Evolutionary conservation across 1,139 yeast species (phyloP).

Genomic region (Geotrichum cucujoidarum): DNA sequence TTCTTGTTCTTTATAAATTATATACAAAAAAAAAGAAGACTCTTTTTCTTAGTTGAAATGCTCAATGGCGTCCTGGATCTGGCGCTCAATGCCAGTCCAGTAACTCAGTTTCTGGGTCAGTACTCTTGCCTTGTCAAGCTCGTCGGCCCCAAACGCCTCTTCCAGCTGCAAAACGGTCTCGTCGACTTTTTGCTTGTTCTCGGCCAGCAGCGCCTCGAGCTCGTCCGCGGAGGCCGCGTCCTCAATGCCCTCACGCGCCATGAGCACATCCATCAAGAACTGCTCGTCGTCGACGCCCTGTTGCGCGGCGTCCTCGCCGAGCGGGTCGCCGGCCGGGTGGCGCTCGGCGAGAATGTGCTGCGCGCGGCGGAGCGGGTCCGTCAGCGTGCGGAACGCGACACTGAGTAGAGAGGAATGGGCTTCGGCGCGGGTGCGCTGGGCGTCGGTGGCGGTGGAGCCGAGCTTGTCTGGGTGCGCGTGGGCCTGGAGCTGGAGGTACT

Average conservation of each 20-base stretch:
- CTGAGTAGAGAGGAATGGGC: constrained; percentile 54
- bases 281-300: constrained; percentile 47
- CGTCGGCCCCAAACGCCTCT: constrained; percentile 37
- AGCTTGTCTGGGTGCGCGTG: constrained; percentile 73
- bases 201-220: constrained; percentile 47
- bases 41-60: constrained; percentile 7
- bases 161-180: constrained; percentile 40
- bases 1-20: too few relatives aligned
- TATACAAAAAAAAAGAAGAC: neutral
- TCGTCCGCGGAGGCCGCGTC: constrained; percentile 57
- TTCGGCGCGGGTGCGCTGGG: constrained; percentile 26
- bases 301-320: constrained; percentile 30
- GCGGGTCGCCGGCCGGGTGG: constrained; percentile 41
- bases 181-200: constrained; percentile 52
- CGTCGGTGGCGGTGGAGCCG: constrained; percentile 21
- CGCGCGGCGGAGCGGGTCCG: constrained; percentile 66
- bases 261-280: constrained; percentile 67
- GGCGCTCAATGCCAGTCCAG: constrained; percentile 74
- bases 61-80: constrained; percentile 52
- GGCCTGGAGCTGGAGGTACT: constrained; percentile 68
- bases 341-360: constrained; percentile 48
- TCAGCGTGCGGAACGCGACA: constrained; percentile 66
- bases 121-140: constrained; percentile 55
- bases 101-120: constrained; percentile 73
- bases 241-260: constrained; percentile 72